Evolutionary conservation across 2,329 filamentous ascomycete genomes (phyloP), one percentile per base, ranked within the genome.

Genomic region (Pseudogymnoascus sp.): DNA sequence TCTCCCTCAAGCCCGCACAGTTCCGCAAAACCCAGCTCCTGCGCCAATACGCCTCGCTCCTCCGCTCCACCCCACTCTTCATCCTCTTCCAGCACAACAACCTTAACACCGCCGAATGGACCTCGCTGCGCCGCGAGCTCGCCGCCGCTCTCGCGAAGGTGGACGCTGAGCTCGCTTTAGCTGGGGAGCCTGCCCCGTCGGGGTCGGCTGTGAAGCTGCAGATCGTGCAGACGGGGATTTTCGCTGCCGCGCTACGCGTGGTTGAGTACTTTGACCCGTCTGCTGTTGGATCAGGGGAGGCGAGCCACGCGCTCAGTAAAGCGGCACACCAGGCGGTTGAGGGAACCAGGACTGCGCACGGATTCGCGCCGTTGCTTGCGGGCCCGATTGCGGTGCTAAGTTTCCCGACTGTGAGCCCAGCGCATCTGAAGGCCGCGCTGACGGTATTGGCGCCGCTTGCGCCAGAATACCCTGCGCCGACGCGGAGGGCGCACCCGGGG

Each of bases 21-120:
- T 88, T 88, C 71, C 89, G 93, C 74, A 96, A 97, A 78, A 88
- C 92, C 15, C 95, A 99, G 77, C 82, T 97, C 19, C 84, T 89
- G 68, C 82, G 88, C 37, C 84, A 88, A 75, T 91, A 91, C 76
- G 83, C 88, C 64, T 90, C 88, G 46, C 78, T 90, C 61, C 81
- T 91, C 62, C 85, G 84, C 64, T 88, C 87, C n/a, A 84, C 87
- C 19, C 88, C 88, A 33, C 76, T 90, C 38, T 83, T 90, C 72
- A 79, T 90, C 60, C 76, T 90, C 66, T 88, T 90, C 76, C 88
- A 90, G 73, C 88, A 90, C 79, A 89, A 88, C 77, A 90, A 90
- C 71, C 78, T 91, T 64, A 85, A 84, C 71, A 81, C 87, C 1
- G 78, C 78, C 60, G 88, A 91, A 79, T 89, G 86, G 83, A 79